These are phyloP conservation scores for Begonia loranthoides DNA, from an alignment of 306 rosid genomes.

Conservation along the genomic window DNA sequence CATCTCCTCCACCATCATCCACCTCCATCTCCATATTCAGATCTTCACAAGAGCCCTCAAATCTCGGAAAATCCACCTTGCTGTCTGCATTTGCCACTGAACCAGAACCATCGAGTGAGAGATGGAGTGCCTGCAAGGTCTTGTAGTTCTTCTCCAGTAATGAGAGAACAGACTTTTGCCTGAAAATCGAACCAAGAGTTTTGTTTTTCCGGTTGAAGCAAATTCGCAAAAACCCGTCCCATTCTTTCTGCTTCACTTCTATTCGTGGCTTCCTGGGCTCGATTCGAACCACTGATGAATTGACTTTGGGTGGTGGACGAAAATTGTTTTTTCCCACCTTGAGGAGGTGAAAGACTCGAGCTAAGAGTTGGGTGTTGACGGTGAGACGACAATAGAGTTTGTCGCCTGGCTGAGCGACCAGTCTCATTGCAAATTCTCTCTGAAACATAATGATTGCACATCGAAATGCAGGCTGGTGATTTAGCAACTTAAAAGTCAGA, in stretches of 20 bases:
- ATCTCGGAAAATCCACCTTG: conserved; percentile 21
- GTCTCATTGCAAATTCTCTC: conserved; percentile 86
- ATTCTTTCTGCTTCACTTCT: conserved; percentile 67
- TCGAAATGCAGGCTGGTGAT: conserved; percentile 68
- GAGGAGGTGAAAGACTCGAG: conserved; percentile 79
- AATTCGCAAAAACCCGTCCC: conserved; percentile 83
- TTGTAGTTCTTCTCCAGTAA: conserved; percentile 77
- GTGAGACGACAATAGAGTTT: conserved; percentile 89
- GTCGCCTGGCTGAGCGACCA: conserved; percentile 91
- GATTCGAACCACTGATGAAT: conserved; percentile 76
- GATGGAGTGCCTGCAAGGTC: conserved; percentile 45
- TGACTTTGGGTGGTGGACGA: conserved; percentile 87
- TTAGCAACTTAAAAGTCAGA: conserved; percentile 82
- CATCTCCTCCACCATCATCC: conserved; percentile 34
- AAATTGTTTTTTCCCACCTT: conserved; percentile 91
- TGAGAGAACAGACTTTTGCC: conserved; percentile 67
- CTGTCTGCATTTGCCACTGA: conserved; percentile 15
- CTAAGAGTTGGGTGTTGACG: conserved; percentile 66
- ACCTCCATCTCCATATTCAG: conserved; percentile 34
- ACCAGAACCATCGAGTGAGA: conserved; percentile 21
- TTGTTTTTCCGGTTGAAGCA: conserved; percentile 90
- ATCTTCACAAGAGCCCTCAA: conserved; percentile 26
- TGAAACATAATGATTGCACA: conserved; percentile 94
- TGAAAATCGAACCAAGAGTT: conserved; percentile 76
- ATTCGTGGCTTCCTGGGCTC: conserved; percentile 75